Percentiles rank a stretch among this genome's conserved stretches.
Conservation (phyloP, 441 rosid species). For the Populus hybrid region DNA sequence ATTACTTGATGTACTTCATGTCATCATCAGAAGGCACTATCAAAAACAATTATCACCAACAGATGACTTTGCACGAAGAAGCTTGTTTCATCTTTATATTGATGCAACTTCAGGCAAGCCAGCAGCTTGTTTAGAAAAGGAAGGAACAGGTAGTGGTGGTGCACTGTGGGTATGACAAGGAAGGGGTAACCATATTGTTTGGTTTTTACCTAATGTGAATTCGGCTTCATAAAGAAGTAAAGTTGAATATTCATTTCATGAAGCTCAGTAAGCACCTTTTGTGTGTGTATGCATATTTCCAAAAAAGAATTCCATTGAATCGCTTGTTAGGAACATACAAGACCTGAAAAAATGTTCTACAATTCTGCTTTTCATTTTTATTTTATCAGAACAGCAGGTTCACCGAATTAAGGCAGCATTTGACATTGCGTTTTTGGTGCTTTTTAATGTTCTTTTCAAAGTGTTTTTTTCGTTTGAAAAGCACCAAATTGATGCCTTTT, state of each 20-base stretch:
- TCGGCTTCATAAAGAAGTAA: not conserved
- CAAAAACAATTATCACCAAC: not conserved
- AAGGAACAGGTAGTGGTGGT: not conserved
- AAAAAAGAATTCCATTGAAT: not conserved
- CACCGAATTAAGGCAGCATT: not conserved
- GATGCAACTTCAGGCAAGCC: not conserved
- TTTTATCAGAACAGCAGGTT: not conserved
- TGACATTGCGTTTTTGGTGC: not conserved
- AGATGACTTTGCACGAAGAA: not conserved
- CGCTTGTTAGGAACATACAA: no score
- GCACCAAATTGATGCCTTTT: not conserved
- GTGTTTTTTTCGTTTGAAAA: not conserved
- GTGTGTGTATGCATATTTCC: not conserved
- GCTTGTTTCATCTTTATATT: not conserved
- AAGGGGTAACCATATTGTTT: not conserved
- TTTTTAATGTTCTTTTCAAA: not conserved
- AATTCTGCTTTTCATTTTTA: not conserved
- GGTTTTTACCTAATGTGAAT: not conserved
- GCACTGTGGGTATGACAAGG: not conserved
- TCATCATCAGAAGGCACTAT: not conserved
- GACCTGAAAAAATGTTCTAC: not conserved
- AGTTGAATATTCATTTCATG: not conserved
- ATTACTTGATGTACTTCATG: not conserved
- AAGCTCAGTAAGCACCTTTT: not conserved
- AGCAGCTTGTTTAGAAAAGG: not conserved